These are phyloP conservation scores for Diaporthe citri DNA, from an alignment of 2,329 filamentous ascomycete species.

Conservation along the genomic window DNA sequence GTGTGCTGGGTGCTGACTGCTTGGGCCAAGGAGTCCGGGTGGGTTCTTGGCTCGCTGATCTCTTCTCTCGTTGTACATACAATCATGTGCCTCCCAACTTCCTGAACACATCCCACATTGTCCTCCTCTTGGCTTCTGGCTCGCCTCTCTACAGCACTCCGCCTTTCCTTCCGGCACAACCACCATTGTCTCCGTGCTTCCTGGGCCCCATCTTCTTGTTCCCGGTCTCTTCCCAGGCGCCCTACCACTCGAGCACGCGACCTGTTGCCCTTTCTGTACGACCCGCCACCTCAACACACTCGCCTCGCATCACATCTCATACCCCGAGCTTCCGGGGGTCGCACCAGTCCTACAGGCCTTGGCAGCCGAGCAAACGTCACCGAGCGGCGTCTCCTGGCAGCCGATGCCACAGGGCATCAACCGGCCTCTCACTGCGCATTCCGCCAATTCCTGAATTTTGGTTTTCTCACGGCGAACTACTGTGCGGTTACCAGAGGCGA, in stretches of 20 bases:
- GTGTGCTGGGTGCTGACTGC: not conserved
- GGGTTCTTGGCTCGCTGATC: constrained; percentile 15
- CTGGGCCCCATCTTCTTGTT: not conserved
- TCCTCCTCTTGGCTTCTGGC: constrained; percentile 4
- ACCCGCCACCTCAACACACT: not conserved
- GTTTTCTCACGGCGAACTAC: not conserved
- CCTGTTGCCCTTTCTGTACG: not conserved
- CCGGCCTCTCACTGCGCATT: not conserved
- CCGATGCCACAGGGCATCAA: constrained; percentile 14
- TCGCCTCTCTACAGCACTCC: constrained; percentile 10
- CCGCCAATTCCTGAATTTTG: not conserved
- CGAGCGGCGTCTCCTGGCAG: constrained; percentile 6
- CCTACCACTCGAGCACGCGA: not conserved
- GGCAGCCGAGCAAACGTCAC: constrained; percentile 13
- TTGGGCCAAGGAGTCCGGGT: constrained; percentile 8
- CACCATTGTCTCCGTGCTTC: constrained; percentile 26
- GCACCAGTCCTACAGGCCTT: constrained; percentile 15
- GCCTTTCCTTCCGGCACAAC: constrained; percentile 16
- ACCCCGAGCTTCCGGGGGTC: constrained; percentile 12
- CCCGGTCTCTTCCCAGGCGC: not conserved
- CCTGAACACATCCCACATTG: constrained; percentile 1
- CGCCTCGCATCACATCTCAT: not conserved
- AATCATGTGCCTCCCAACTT: constrained; percentile 13
- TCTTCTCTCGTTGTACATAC: constrained; percentile 21
- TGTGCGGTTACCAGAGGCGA: constrained; percentile 2